Evolutionary conservation across 257 asterid species (phyloP), one percentile per base, ranked within the genome.

Genomic region (Nemophila menziesii): DNA sequence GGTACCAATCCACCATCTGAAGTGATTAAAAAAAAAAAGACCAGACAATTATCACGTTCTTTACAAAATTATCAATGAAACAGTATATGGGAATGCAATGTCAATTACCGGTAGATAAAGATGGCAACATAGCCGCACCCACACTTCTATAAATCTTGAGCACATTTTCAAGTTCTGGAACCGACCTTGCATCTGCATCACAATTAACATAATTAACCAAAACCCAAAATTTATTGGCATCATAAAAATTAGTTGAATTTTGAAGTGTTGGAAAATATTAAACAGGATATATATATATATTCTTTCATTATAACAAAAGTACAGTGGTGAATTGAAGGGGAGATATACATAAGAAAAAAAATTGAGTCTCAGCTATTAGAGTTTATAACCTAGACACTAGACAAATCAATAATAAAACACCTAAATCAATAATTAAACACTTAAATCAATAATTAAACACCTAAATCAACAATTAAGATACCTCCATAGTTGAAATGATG

Each of bases 181-280:
- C 93, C 20, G 86, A 64, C 29, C 98, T 76, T 43, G 72, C 39
- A 21, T 77, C 98, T 89, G 78, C 54, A 54, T 50, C 64, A 22
- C 22, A 15, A n/a, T 42, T 41, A 14, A 36, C 36, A 18, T 46
- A 16, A 20, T 2, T 20, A 36, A 34, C 11, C 45, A 12, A 13
- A 26, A 4, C 22, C 38, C 37, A 13, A 33, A 17, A 13, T 12
- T 40, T 40, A 40, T 40, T 40, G 2, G 17, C 11, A 39, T n/a
- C 19, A 0, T n/a, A 39, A 5, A 39, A 2, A 17, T 20, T 8
- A 8, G 24, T 17, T 19, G 20, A 18, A 9, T 19, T 2, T n/a
- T 2, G 5, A 7, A 22, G 22, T 1, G 6, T 41, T 1, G n/a
- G 0, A 8, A 18, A 11, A 18, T 41, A 9, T 24, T 9, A 20